A percentile compares a stretch with the other conserved stretches of the same genome.
Evolutionary conservation across 768 basidiomycete species (phyloP).

Genomic region (Pulveroboletus ravenelii): DNA sequence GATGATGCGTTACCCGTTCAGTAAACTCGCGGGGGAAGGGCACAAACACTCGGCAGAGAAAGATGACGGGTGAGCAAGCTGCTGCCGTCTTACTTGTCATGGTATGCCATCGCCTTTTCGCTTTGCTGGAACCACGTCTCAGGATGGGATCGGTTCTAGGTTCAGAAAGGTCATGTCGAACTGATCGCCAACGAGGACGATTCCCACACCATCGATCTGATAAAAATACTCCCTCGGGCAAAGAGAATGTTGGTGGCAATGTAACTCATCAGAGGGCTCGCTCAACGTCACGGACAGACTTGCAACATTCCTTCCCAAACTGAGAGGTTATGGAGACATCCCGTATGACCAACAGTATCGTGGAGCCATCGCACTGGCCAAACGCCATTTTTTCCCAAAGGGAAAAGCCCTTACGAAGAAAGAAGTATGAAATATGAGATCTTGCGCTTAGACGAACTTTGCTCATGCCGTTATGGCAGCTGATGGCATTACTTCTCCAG

Average conservation of each 20-base stretch:
- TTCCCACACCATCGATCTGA: conserved; percentile 16
- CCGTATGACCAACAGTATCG: conserved; percentile 26
- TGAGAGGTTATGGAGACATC: conserved; percentile 27
- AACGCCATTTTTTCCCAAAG: conserved; percentile 25
- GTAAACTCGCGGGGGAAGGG: conserved; percentile 24
- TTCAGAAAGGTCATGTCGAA: conserved; percentile 25
- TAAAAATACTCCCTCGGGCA: conserved; percentile 23
- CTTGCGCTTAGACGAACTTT: background rate
- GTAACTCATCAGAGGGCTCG: background rate
- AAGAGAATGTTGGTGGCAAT: conserved; percentile 17
- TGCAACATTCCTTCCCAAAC: conserved; percentile 25
- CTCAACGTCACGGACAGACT: conserved; percentile 16
- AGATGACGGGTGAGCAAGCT: conserved; percentile 22
- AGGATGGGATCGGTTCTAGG: conserved; percentile 10
- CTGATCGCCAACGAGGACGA: conserved; percentile 13
- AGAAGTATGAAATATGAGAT: conserved; percentile 13
- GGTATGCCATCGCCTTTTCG: conserved; percentile 3
- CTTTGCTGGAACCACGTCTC: background rate
- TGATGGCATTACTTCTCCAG: conserved; percentile 22
- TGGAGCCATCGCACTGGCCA: conserved; percentile 25
- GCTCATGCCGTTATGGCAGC: conserved; percentile 9
- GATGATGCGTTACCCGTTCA: background rate
- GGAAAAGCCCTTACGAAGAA: conserved; percentile 23
- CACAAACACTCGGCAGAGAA: conserved; percentile 17
- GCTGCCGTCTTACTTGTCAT: conserved; percentile 22